Percentiles rank a stretch among this genome's conserved stretches.
Conservation (phyloP, 768 basidiomycete species). For the Neoboletus brunneissimus region DNA sequence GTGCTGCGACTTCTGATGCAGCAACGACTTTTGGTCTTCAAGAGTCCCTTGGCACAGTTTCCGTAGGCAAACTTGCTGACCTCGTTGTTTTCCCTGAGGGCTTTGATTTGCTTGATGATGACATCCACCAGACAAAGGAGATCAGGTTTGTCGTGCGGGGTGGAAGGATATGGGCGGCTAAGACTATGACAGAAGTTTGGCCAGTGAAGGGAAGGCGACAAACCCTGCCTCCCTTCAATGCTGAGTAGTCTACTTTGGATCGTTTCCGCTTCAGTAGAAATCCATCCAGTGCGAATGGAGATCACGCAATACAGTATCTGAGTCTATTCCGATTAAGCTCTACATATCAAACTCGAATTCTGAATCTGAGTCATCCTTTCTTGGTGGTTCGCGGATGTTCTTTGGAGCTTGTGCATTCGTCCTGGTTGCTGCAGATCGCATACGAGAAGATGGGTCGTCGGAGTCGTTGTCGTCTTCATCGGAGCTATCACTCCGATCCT, state of each 20-base stretch:
- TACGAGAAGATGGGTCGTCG: slow-evolving; percentile 50
- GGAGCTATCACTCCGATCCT: slow-evolving; percentile 39
- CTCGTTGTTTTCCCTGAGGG: slow-evolving; percentile 62
- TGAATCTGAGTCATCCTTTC: slow-evolving; percentile 70
- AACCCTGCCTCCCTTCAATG: slow-evolving; percentile 57
- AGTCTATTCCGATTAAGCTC: slow-evolving; percentile 1
- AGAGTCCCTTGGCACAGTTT: slow-evolving; percentile 59
- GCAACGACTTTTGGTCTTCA: slow-evolving; percentile 64
- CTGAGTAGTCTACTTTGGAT: slow-evolving; percentile 28
- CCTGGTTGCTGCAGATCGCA: slow-evolving; percentile 57
- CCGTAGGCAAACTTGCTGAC: slow-evolving; percentile 68
- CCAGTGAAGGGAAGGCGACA: slow-evolving; percentile 59
- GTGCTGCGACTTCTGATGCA: slow-evolving; percentile 64
- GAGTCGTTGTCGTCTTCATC: slow-evolving; percentile 48
- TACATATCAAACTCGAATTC: slow-evolving; percentile 77
- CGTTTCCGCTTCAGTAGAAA: not conserved
- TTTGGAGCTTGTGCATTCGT: slow-evolving; percentile 50
- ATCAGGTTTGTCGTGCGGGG: slow-evolving; percentile 59
- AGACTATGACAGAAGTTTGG: slow-evolving; percentile 68
- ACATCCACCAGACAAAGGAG: slow-evolving; percentile 49
- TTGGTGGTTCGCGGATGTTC: slow-evolving; percentile 49
- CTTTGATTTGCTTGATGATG: slow-evolving; percentile 53
- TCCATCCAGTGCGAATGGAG: not conserved
- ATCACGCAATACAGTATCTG: not conserved
- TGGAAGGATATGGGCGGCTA: slow-evolving; percentile 69